Conservation (phyloP, 2,329 filamentous ascomycete species). For the Peltaster fructicola region DNA sequence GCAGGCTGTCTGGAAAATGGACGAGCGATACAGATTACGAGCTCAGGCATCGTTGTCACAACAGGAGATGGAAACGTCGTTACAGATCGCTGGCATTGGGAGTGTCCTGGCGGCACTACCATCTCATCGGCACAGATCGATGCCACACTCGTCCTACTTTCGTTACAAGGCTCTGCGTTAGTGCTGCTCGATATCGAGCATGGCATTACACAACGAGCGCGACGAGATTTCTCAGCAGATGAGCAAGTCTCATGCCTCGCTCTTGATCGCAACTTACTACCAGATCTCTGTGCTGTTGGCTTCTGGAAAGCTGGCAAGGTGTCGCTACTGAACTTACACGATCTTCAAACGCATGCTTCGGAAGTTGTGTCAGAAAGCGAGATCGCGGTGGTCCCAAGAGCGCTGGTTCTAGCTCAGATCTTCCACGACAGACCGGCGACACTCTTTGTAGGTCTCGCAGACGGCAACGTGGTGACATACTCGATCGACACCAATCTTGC, state of each 20-base stretch:
- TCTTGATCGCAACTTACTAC: constrained; percentile 45
- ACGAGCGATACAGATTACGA: constrained; percentile 60
- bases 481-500: constrained; percentile 44
- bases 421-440: constrained; percentile 51
- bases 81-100: constrained; percentile 42
- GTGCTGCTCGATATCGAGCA: constrained; percentile 48
- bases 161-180: constrained; percentile 56
- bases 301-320: constrained; percentile 77
- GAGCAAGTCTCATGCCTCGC: constrained; percentile 79
- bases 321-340: constrained; percentile 51
- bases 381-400: constrained; percentile 63
- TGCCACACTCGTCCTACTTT: constrained; percentile 49
- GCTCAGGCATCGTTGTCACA: constrained; percentile 41
- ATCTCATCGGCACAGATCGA: constrained; percentile 73
- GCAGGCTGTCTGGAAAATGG: constrained; percentile 44
- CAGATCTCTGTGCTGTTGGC: constrained; percentile 57
- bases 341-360: constrained; percentile 47
- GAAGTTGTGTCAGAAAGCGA: constrained; percentile 40
- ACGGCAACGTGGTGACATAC: constrained; percentile 79
- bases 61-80: constrained; percentile 38
- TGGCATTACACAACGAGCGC: constrained; percentile 38
- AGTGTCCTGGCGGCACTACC: constrained; percentile 24
- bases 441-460: constrained; percentile 76
- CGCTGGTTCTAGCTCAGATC: constrained; percentile 62
- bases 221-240: constrained; percentile 43